A percentile compares a stretch with the other conserved stretches of the same genome.
These are phyloP conservation scores for Crithidia brevicula DNA, from an alignment of 208 protist genomes.

Conservation along the genomic window DNA sequence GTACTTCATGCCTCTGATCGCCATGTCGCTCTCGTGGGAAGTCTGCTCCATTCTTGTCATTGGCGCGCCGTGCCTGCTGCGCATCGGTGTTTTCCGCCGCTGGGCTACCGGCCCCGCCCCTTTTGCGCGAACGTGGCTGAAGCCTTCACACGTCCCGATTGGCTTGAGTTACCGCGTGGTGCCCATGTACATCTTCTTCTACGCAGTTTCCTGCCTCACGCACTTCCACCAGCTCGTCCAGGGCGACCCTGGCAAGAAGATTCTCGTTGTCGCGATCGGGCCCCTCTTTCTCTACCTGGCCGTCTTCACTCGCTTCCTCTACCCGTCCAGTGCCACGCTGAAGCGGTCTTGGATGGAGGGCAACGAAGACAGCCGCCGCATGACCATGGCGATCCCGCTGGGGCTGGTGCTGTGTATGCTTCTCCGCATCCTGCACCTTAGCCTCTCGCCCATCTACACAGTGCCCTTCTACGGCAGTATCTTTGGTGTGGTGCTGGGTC, in stretches of 20 bases:
- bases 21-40: conserved; percentile 83
- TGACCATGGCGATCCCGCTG: conserved; percentile 64
- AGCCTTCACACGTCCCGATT: conserved; percentile 33
- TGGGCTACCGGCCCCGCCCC: conserved; percentile 50
- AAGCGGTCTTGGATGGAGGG: conserved; percentile 23
- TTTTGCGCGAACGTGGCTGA: conserved; percentile 42
- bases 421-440: conserved; percentile 64
- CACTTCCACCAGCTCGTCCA: conserved; percentile 67
- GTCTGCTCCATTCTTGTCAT: conserved; percentile 42
- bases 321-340: conserved; percentile 41
- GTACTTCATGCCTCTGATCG: conserved; percentile 83
- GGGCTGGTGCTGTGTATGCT: conserved; percentile 75
- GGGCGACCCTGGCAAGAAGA: conserved; percentile 41
- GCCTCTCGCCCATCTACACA: conserved; percentile 59
- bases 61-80: conserved; percentile 50
- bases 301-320: conserved; percentile 55
- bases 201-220: conserved; percentile 50
- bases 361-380: conserved; percentile 62
- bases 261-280: conserved; percentile 46
- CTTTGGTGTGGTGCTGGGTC: conserved; percentile 66
- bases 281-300: conserved; percentile 62
- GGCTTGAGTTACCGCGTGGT: conserved; percentile 36
- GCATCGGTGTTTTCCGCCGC: conserved; percentile 46
- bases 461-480: conserved; percentile 59
- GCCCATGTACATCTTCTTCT: conserved; percentile 84